phyloP scores from a whole-genome alignment of 208 protist species.

The Crithidia brevicula region DNA sequence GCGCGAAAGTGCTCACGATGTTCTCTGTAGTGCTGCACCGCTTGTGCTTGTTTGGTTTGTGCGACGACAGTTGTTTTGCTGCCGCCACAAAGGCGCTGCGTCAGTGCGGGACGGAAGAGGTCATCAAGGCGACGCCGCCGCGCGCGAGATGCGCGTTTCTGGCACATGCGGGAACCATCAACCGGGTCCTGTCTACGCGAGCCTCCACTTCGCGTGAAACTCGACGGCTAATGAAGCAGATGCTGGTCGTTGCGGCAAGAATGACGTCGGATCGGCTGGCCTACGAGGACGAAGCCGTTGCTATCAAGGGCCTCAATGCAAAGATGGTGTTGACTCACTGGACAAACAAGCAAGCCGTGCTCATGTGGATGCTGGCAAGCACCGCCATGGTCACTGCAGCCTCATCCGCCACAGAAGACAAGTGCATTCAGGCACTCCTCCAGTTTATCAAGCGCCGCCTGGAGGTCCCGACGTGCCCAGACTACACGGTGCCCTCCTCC shows the following conservation, averaged over 20 bases:
- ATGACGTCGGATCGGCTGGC: conserved; percentile 2
- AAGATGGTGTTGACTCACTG: not conserved
- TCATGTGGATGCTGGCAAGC: conserved; percentile 38
- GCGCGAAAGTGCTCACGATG: not conserved
- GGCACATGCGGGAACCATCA: not conserved
- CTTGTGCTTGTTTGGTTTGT: conserved; percentile 9
- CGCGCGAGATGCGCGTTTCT: not conserved
- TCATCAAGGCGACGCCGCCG: not conserved
- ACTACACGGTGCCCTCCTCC: not conserved
- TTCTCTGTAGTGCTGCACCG: not conserved
- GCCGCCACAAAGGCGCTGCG: conserved; percentile 5
- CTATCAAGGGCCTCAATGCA: not conserved
- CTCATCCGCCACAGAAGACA: conserved; percentile 31
- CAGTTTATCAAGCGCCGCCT: conserved; percentile 33
- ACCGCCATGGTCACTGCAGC: conserved; percentile 21
- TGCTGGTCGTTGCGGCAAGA: conserved; percentile 30
- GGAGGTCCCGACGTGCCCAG: not conserved
- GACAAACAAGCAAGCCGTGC: not conserved
- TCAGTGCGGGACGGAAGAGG: conserved; percentile 5
- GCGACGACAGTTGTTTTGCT: not conserved
- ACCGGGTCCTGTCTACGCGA: conserved; percentile 28
- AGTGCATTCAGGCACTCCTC: conserved; percentile 40
- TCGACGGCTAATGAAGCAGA: conserved; percentile 29
- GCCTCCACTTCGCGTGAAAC: conserved; percentile 26
- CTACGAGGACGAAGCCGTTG: not conserved